Percentiles rank a stretch among this genome's conserved stretches.
Evolutionary conservation across 768 basidiomycete genomes (phyloP).

Genomic region (Termitomyces sp.): DNA sequence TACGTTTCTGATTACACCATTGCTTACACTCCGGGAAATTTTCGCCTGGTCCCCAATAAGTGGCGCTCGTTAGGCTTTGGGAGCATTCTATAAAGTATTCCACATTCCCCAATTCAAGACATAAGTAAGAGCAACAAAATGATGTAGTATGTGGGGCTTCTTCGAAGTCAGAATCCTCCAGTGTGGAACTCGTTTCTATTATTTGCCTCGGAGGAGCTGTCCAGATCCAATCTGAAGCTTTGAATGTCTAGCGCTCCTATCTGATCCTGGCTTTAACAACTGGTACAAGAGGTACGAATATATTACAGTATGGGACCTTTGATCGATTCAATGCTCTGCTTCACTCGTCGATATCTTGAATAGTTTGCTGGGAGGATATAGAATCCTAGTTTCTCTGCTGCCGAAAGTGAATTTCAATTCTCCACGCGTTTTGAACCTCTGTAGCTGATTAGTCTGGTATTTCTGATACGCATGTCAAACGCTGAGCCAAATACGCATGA

Average conservation of each 20-base stretch:
- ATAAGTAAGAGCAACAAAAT: background rate
- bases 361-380: background rate
- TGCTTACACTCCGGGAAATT: background rate
- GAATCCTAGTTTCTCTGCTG: background rate
- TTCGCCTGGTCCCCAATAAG: background rate
- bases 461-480: background rate
- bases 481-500: background rate
- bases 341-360: background rate
- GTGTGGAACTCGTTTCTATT: background rate
- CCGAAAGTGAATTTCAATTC: background rate
- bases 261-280: background rate
- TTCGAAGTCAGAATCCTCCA: background rate
- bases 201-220: background rate
- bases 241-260: background rate
- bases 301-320: background rate
- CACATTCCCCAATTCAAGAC: background rate
- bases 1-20: background rate
- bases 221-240: background rate
- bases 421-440: background rate
- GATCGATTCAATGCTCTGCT: background rate
- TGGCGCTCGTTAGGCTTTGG: background rate
- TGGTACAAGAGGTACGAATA: background rate
- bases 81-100: background rate
- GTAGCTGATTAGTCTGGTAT: background rate
- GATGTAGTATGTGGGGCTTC: background rate